These are phyloP conservation scores for Rhodomyrtus psidioides DNA, from an alignment of 441 rosid species.

Conservation along the genomic window DNA sequence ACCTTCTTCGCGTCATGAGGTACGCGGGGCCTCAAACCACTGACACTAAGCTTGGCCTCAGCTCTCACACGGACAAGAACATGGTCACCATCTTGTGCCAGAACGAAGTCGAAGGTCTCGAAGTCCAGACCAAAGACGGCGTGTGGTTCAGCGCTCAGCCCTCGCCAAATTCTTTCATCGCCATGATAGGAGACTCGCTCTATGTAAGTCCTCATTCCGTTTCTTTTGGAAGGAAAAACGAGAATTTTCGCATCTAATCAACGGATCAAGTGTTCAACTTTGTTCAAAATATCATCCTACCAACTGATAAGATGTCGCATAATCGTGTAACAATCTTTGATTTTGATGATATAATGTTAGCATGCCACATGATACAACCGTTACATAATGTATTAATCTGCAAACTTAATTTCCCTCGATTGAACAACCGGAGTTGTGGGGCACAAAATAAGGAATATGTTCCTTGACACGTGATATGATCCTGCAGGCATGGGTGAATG, in stretches of 20 bases:
- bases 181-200: not conserved
- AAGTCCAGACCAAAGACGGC: slow-evolving; percentile 1
- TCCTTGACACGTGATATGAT: not conserved
- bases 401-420: not conserved
- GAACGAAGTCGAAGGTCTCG: slow-evolving; percentile 2
- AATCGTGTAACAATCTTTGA: too few species aligned
- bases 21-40: not conserved
- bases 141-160: not conserved
- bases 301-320: too few species aligned
- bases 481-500: slow-evolving; percentile 38
- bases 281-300: too few species aligned
- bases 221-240: too few species aligned
- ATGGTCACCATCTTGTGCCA: slow-evolving; percentile 2
- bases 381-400: not conserved
- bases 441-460: not conserved
- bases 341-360: too few species aligned
- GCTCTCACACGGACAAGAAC: not conserved
- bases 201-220: not conserved
- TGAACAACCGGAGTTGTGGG: not conserved
- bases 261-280: too few species aligned
- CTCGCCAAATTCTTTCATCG: not conserved
- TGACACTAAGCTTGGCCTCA: not conserved
- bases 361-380: not conserved
- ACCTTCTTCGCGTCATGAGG: not conserved
- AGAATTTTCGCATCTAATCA: too few species aligned